Conservation (phyloP, 2,329 filamentous ascomycete genomes). For the Penicillium decumbens region DNA sequence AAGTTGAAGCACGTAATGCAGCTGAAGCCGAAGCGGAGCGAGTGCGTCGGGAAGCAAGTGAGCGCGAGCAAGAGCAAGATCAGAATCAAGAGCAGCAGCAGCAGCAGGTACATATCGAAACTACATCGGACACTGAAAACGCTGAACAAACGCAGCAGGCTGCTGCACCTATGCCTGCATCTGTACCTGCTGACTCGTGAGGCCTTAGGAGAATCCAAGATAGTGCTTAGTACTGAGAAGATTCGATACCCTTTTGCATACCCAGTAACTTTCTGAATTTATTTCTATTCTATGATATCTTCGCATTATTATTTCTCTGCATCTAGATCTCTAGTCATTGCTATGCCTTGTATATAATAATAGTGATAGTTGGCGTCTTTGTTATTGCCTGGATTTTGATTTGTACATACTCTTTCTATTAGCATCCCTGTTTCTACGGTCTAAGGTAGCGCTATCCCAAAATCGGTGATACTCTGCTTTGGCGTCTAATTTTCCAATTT, state of each 20-base stretch:
- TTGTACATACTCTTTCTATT: no score
- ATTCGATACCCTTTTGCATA: background rate
- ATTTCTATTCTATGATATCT: no score
- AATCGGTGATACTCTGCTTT: no score
- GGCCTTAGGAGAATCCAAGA: background rate
- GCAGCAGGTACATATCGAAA: background rate
- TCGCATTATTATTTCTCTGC: no score
- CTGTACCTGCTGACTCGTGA: background rate
- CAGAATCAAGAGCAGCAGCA: background rate
- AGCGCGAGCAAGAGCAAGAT: background rate
- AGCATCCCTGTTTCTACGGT: no score
- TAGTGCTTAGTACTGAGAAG: background rate
- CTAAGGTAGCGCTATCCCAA: no score
- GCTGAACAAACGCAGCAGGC: background rate
- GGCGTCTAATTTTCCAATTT: no score
- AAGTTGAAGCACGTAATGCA: constrained; percentile 54
- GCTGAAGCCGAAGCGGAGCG: constrained; percentile 40
- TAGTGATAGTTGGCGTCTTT: no score
- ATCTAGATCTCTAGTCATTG: no score
- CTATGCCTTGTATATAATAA: no score
- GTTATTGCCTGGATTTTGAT: no score
- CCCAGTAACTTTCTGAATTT: no score
- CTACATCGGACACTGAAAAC: background rate
- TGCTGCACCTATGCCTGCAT: background rate
- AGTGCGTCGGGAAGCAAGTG: constrained; percentile 3